Conservation (phyloP, 768 basidiomycete species). For the Hygrophorus pudorinus region DNA sequence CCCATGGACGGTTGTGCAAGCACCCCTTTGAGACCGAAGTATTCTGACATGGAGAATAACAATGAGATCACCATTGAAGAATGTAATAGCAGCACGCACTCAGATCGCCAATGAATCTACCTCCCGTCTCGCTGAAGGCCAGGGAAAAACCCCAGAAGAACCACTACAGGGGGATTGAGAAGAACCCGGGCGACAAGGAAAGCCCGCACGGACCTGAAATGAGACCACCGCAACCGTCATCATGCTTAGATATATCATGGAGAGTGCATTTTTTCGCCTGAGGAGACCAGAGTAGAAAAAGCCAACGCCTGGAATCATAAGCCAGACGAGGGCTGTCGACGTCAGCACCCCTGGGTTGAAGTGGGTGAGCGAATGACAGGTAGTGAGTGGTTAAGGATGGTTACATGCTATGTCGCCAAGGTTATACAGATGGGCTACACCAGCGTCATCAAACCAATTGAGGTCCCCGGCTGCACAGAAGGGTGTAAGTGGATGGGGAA, state of each 20-base stretch:
- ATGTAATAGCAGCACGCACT: slow-evolving; percentile 30
- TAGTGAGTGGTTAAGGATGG: no score
- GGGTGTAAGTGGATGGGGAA: background rate
- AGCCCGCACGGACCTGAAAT: slow-evolving; percentile 55
- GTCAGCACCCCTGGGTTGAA: slow-evolving; percentile 33
- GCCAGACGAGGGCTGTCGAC: slow-evolving; percentile 72
- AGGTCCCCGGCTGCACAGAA: slow-evolving; percentile 1
- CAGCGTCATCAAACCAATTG: background rate
- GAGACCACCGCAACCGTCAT: slow-evolving; percentile 69
- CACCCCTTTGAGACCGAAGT: slow-evolving; percentile 79
- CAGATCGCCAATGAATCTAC: slow-evolving; percentile 77
- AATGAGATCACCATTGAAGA: background rate
- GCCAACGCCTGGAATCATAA: slow-evolving; percentile 81
- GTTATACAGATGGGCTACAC: slow-evolving; percentile 25
- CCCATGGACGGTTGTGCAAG: slow-evolving; percentile 69
- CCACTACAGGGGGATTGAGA: slow-evolving; percentile 43
- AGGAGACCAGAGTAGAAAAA: slow-evolving; percentile 89
- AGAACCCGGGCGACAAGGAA: background rate
- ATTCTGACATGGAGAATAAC: slow-evolving; percentile 32
- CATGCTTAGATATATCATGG: slow-evolving; percentile 79
- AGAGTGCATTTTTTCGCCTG: slow-evolving; percentile 86
- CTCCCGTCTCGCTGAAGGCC: slow-evolving; percentile 73
- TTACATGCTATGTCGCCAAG: slow-evolving; percentile 37
- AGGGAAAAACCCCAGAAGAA: slow-evolving; percentile 97
- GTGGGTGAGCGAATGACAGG: no score